Base-by-base conservation (phyloP, 192 early-diverging fungal genomes). In the Lobosporangium transversale region DNA sequence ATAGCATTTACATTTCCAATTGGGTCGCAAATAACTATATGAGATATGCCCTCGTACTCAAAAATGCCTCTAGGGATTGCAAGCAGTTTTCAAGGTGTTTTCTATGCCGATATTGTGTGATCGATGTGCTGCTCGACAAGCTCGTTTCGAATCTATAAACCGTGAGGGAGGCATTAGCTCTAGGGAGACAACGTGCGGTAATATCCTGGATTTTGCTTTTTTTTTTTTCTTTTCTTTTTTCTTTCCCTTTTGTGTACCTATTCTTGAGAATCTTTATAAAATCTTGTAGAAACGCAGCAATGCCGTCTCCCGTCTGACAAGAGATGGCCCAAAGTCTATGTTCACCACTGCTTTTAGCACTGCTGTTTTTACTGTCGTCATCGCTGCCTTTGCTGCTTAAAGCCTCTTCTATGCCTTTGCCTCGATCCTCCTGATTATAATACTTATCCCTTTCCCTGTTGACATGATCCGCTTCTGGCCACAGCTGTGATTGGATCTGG, bases 101-200 rank as follows among this genome's bases (percentile, higher is more conserved):
- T 14, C 92, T 84, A 68, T 92, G 89, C 24, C 92, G 70, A 15
- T 83, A 80, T 58, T 91, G 90, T 1, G 90, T 94, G 51, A 94
- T 86, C 24, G 89, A 80, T 56, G 82, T 71, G 24, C 78, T 70
- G 43, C 70, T 60, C 4, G 66, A 42, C 29, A 63, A n/a, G 14
- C 61, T 68, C 27, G 58, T 48, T 36, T 82, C 75, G 49, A 73
- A 82, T 47, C 79, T 81, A 40, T n/a, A n/a, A n/a, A n/a, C n/a
- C n/a, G n/a, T n/a, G n/a, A n/a, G n/a, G n/a, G n/a, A n/a, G n/a
- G n/a, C n/a, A n/a, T n/a, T n/a, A n/a, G n/a, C n/a, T n/a, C n/a
- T n/a, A n/a, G n/a, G n/a, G n/a, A n/a, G n/a, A n/a, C n/a, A n/a
- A n/a, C n/a, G n/a, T n/a, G n/a, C n/a, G n/a, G n/a, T n/a, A n/a